These are phyloP conservation scores for Vicia faba DNA, from an alignment of 306 rosid species.

Conservation along the genomic window DNA sequence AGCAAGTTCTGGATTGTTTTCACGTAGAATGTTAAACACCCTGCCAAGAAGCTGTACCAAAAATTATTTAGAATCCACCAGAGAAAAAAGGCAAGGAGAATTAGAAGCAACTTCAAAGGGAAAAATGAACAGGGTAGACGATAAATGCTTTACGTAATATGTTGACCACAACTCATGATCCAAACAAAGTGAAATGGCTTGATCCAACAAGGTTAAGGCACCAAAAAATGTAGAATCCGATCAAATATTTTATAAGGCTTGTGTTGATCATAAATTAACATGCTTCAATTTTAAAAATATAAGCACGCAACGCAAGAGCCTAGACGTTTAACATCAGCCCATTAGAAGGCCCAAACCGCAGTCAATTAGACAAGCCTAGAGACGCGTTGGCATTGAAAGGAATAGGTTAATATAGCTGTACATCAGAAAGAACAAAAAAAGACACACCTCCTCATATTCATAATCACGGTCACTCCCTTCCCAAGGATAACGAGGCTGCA, in stretches of 20 bases:
- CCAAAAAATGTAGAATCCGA: neutral
- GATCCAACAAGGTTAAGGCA: constrained; percentile 3
- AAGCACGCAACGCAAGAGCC: neutral
- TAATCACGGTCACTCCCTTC: constrained; percentile 91
- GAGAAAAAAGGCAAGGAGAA: neutral
- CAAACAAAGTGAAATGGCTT: neutral
- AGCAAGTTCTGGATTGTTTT: constrained; percentile 93
- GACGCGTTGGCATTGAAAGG: neutral
- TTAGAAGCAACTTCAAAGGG: neutral
- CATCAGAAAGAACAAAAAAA: constrained; percentile 10
- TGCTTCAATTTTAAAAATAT: neutral
- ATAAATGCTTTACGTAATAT: constrained; percentile 2
- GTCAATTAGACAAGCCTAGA: neutral
- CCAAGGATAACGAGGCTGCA: constrained; percentile 73
- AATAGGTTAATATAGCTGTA: neutral
- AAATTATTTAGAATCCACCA: constrained; percentile 7
- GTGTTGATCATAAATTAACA: constrained; percentile 6
- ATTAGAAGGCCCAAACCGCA: constrained; percentile 3
- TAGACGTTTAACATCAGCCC: neutral
- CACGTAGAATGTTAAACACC: constrained; percentile 89
- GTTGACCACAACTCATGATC: neutral
- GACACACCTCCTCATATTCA: constrained; percentile 79
- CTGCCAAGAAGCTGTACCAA: constrained; percentile 81
- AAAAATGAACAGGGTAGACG: neutral
- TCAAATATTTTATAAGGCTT: neutral